Base-by-base conservation (phyloP, 352 stramenopile genomes). In the Phytophthora pinifolia region DNA sequence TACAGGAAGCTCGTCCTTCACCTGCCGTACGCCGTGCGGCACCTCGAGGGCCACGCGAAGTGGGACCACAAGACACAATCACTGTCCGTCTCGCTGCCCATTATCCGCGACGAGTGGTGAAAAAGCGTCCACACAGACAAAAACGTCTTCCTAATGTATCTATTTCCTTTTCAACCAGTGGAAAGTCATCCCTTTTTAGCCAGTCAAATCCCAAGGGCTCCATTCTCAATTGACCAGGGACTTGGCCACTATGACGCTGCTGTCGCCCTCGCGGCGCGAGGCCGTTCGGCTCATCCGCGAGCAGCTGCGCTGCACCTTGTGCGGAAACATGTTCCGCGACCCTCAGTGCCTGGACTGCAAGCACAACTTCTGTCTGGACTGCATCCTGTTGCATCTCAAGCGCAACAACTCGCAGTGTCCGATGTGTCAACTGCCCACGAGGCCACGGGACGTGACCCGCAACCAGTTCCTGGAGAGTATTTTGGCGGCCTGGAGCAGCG, bases 401-500 rank as follows among this genome's bases (percentile, higher is more conserved):
- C 79, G 73, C 43, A 72, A 74, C 47, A 66, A 86, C 44, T 78
- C 68, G 31, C 61, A 73, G 34, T 94, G 85, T 63, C 83, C 85
- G 2, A 76, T 65, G 32, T 94, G 85, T 50, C 71, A 73, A 9
- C 70, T 94, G 51, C 85, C 85, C 15, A 89, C 80, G 46, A 70
- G 71, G 32, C 83, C 83, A 9, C 90, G 75, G 52, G 85, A 94
- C 36, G 76, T 93, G 48, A 91, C 76, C 32, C 77, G 83, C 22
- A 94, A 94, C 60, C 85, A 92, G 66, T 94, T 92, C 58, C 65
- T 94, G 8, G 73, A 93, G 67, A 91, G 81, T 56, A 86, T 94
- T 58, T 59, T 94, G 18, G 69, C 66, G 30, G 79, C 84, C 17
- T 94, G 85, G 85, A 85, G 86, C 22, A 38, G 45, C 20, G 81